These are phyloP conservation scores for Friedmanniomyces simplex DNA, from an alignment of 495 filamentous ascomycete genomes.

Conservation along the genomic window DNA sequence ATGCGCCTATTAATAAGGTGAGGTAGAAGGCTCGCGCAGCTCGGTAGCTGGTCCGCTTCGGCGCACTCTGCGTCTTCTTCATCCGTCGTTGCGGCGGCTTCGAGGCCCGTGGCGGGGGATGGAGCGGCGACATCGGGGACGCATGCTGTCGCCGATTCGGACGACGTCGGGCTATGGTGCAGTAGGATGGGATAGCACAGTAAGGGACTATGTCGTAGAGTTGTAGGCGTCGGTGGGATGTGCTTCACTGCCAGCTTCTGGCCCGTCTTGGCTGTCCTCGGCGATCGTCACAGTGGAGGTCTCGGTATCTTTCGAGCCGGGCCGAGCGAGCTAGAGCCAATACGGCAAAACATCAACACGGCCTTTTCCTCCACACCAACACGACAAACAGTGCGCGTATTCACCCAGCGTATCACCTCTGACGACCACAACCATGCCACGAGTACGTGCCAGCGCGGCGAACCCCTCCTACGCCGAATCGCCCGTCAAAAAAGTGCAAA, in stretches of 20 bases:
- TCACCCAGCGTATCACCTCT: neutral
- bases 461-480: constrained; percentile 7
- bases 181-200: too few relatives aligned
- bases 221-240: too few relatives aligned
- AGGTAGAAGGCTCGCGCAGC: constrained; percentile 31
- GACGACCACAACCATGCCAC: constrained; percentile 17
- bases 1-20: constrained; percentile 23
- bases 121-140: neutral
- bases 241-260: too few relatives aligned
- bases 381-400: neutral
- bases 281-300: too few relatives aligned
- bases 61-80: neutral
- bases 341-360: neutral
- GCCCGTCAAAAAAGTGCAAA: constrained; percentile 33
- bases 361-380: neutral
- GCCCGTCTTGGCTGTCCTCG: too few relatives aligned
- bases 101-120: neutral
- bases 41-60: constrained; percentile 6
- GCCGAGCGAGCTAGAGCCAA: too few relatives aligned
- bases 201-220: too few relatives aligned
- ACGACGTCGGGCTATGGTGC: too few relatives aligned
- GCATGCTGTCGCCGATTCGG: constrained; percentile 1
- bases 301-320: too few relatives aligned
- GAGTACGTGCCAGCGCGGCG: constrained; percentile 21
- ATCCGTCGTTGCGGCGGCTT: neutral